phyloP scores from a whole-genome alignment of 257 asterid species.

The Przewalskia tangutica region DNA sequence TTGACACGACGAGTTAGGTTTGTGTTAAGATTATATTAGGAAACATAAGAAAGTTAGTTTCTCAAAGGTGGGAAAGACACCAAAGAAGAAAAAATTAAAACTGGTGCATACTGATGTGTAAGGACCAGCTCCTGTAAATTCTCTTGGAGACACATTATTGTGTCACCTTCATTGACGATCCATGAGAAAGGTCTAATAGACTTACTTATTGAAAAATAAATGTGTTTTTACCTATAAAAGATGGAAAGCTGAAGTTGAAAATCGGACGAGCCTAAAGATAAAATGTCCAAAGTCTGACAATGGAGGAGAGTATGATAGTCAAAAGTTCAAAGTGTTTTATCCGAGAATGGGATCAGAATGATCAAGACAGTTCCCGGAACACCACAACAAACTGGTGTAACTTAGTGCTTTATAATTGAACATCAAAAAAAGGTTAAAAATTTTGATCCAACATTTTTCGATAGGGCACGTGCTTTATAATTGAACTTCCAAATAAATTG shows the following conservation, averaged over 20 bases:
- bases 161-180: neutral
- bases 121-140: neutral
- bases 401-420: no score
- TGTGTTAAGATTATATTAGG: neutral
- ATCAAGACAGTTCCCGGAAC: neutral
- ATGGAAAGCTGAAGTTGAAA: neutral
- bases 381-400: neutral
- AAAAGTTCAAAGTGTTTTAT: neutral
- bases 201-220: neutral
- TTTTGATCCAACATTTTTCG: no score
- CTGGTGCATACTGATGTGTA: conserved; percentile 2
- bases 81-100: neutral
- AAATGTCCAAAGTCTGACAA: neutral
- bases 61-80: neutral
- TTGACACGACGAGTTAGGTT: neutral
- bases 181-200: neutral
- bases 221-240: no score
- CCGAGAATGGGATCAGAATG: neutral
- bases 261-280: neutral
- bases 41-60: neutral
- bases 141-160: neutral
- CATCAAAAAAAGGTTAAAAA: no score
- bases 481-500: no score
- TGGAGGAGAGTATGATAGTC: neutral
- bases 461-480: no score